Evolutionary conservation across 176 grass and related monocot species (phyloP).

Genomic region (Paspalum vaginatum): DNA sequence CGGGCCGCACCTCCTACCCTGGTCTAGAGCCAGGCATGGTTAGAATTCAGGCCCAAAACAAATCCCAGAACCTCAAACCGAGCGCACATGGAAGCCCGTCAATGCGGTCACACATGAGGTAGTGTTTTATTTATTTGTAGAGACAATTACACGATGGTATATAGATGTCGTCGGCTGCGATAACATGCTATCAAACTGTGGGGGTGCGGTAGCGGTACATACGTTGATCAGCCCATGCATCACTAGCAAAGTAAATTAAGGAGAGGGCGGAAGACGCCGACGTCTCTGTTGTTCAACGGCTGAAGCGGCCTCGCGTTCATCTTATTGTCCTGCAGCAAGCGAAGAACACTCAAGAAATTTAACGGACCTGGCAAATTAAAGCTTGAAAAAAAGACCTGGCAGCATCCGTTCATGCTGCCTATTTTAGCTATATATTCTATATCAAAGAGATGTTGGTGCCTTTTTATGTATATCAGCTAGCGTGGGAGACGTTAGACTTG

Average conservation of each 20-base stretch:
- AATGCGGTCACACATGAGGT: not conserved
- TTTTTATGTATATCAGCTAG: too few relatives aligned
- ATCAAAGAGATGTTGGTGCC: too few relatives aligned
- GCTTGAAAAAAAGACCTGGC: not conserved
- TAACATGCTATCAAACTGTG: not conserved
- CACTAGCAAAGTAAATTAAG: not conserved
- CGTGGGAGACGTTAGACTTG: too few relatives aligned
- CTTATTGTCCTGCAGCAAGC: not conserved
- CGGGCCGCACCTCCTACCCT: too few relatives aligned
- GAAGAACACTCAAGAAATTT: not conserved
- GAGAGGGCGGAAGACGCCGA: not conserved
- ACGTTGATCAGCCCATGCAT: not conserved
- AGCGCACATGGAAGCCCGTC: too few relatives aligned
- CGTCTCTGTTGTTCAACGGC: not conserved
- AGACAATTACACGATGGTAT: not conserved
- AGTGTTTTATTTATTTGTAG: not conserved
- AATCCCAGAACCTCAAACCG: too few relatives aligned
- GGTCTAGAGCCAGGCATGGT: too few relatives aligned
- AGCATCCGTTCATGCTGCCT: too few relatives aligned
- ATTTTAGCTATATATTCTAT: not conserved
- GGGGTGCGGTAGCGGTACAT: not conserved
- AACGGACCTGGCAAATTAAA: not conserved
- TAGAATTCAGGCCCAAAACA: too few relatives aligned
- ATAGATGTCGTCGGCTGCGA: not conserved
- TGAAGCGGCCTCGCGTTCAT: slow-evolving; percentile 13